Conservation (phyloP, 805 yeast genomes). For the Brettanomyces bruxellensis region DNA sequence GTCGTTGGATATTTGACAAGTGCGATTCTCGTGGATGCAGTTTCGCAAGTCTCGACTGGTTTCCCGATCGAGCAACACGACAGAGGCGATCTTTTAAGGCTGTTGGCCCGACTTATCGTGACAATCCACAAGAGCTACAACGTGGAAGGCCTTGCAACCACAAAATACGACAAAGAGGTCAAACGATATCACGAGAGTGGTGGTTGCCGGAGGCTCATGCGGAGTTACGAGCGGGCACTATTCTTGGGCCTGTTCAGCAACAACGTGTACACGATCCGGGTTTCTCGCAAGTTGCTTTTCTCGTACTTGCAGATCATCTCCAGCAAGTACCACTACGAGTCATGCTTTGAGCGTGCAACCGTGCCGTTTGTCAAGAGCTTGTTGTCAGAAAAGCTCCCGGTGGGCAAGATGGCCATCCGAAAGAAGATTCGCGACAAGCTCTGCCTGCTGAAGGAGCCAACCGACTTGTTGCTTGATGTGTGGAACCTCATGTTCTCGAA, state of each 20-base stretch:
- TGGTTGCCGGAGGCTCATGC: slow-evolving; percentile 25
- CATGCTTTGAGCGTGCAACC: slow-evolving; percentile 23
- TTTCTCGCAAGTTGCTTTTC: slow-evolving; percentile 34
- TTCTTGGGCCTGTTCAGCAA: slow-evolving; percentile 44
- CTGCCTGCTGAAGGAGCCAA: slow-evolving; percentile 24
- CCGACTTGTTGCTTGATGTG: slow-evolving; percentile 29
- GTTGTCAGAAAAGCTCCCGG: slow-evolving; percentile 47
- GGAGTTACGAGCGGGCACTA: slow-evolving; percentile 41
- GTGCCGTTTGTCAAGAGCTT: slow-evolving; percentile 33
- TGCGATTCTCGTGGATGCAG: slow-evolving; percentile 26
- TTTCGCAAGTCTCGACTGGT: slow-evolving; percentile 23
- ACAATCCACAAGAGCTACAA: slow-evolving; percentile 20
- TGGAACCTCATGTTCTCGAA: slow-evolving; percentile 38
- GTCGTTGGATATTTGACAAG: slow-evolving; percentile 31
- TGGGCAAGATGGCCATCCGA: slow-evolving; percentile 69
- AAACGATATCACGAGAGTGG: slow-evolving; percentile 12
- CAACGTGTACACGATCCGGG: slow-evolving; percentile 38
- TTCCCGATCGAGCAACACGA: slow-evolving; percentile 13
- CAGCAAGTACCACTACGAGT: slow-evolving; percentile 11
- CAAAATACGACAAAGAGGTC: slow-evolving; percentile 2
- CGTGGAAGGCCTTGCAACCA: slow-evolving; percentile 2
- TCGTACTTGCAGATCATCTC: slow-evolving; percentile 15
- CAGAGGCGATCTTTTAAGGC: slow-evolving; percentile 28
- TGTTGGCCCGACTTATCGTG: slow-evolving; percentile 31
- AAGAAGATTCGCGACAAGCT: slow-evolving; percentile 47